Evolutionary conservation across 139 green algal genomes (phyloP).

Genomic region (Volvox reticuliferus): DNA sequence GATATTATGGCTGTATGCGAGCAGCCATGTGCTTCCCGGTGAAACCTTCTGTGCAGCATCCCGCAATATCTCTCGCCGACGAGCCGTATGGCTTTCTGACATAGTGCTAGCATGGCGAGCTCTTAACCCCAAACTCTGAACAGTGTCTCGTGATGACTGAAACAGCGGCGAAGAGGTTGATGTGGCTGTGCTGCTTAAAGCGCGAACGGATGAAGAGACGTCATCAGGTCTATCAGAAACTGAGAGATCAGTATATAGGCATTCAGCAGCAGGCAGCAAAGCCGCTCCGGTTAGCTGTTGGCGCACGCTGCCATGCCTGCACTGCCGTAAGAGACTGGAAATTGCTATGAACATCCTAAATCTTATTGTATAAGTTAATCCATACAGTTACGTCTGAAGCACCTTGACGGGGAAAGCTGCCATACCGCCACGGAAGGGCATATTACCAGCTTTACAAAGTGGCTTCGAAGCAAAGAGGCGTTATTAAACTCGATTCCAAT

Average conservation of each 20-base stretch:
- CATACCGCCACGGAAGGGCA: too few relatives aligned
- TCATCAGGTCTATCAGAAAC: neutral
- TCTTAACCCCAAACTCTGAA: neutral
- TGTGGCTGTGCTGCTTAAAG: neutral
- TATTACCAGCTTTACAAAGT: too few relatives aligned
- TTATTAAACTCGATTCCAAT: too few relatives aligned
- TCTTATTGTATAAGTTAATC: neutral
- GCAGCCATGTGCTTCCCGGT: constrained; percentile 2
- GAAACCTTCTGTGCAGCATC: neutral
- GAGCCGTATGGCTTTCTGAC: neutral
- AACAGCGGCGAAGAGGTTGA: neutral
- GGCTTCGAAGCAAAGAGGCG: too few relatives aligned
- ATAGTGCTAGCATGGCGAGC: neutral
- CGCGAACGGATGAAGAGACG: neutral
- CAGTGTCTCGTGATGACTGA: neutral
- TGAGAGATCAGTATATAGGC: neutral
- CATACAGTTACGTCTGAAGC: too few relatives aligned
- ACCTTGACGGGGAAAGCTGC: too few relatives aligned
- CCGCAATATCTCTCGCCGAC: neutral
- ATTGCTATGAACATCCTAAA: neutral
- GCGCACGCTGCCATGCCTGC: neutral
- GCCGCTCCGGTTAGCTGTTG: neutral
- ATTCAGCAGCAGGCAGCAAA: neutral
- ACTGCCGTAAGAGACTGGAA: neutral
- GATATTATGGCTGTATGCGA: neutral